These are phyloP conservation scores for Nakazawaea ernobii DNA, from an alignment of 805 yeast species.

Conservation along the genomic window DNA sequence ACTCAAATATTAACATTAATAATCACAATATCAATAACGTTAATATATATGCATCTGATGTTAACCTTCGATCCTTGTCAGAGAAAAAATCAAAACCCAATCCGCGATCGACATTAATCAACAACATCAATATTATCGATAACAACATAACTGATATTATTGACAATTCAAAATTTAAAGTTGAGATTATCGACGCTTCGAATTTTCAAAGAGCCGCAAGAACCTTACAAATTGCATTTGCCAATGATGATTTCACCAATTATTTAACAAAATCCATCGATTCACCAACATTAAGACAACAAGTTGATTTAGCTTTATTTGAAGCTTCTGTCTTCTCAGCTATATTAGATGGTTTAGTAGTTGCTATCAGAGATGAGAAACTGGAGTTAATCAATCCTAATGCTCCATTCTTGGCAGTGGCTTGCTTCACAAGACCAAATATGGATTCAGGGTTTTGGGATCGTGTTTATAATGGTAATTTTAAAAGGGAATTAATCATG, in stretches of 20 bases:
- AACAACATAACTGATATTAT: slow-evolving; percentile 33
- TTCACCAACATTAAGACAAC: slow-evolving; percentile 28
- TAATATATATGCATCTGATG: slow-evolving; percentile 5
- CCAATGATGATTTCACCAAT: slow-evolving; percentile 47
- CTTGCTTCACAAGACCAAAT: slow-evolving; percentile 38
- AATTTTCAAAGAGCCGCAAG: slow-evolving; percentile 53
- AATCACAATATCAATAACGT: slow-evolving; percentile 6
- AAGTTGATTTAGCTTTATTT: slow-evolving; percentile 43
- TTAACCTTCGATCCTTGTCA: slow-evolving; percentile 11
- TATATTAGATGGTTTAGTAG: slow-evolving; percentile 42
- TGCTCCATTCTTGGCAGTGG: slow-evolving; percentile 45
- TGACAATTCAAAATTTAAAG: slow-evolving; percentile 19
- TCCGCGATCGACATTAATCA: slow-evolving; percentile 7
- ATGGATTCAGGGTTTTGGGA: slow-evolving; percentile 12
- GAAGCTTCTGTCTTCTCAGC: slow-evolving; percentile 50
- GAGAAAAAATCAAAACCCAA: slow-evolving; percentile 11
- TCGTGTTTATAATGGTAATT: slow-evolving; percentile 10
- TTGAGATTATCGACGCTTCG: slow-evolving; percentile 22
- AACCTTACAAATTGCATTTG: slow-evolving; percentile 47
- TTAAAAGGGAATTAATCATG: slow-evolving; percentile 16
- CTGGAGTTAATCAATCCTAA: slow-evolving; percentile 33
- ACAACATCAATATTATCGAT: not conserved
- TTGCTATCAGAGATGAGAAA: slow-evolving; percentile 43
- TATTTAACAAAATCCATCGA: slow-evolving; percentile 40
- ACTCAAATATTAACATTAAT: slow-evolving; percentile 10